A percentile compares a stretch with the other conserved stretches of the same genome.
Evolutionary conservation across 2,329 filamentous ascomycete species (phyloP).

Genomic region (Furcasterigmium furcatum): DNA sequence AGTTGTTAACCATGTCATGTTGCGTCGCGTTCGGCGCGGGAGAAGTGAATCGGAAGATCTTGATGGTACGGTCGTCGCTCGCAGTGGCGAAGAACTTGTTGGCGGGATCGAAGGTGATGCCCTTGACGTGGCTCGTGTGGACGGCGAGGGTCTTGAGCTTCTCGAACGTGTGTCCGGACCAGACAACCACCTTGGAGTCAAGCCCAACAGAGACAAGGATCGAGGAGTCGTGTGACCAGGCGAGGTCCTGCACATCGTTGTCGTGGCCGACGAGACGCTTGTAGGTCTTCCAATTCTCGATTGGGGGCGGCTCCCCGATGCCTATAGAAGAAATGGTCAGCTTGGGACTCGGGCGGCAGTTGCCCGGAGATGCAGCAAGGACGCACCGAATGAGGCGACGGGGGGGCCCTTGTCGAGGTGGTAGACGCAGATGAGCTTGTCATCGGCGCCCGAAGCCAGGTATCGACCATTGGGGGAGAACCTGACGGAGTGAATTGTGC

Average conservation of each 20-base stretch:
- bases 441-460: conserved; percentile 93
- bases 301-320: conserved; percentile 83
- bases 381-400: conserved; percentile 74
- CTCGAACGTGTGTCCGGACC: conserved; percentile 97
- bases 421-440: conserved; percentile 98
- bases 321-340: conserved; percentile 37
- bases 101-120: conserved; percentile 95
- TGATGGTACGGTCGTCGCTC: conserved; percentile 94
- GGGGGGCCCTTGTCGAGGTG: conserved; percentile 81
- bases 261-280: conserved; percentile 93
- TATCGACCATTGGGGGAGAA: conserved; percentile 96
- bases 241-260: conserved; percentile 96
- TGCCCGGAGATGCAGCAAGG: conserved; percentile 1
- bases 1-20: conserved; percentile 96
- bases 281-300: conserved; percentile 97
- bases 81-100: conserved; percentile 99
- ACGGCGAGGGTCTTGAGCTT: conserved; percentile 91
- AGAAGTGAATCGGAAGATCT: conserved; percentile 92
- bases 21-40: conserved; percentile 87
- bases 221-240: conserved; percentile 94
- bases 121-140: conserved; percentile 97
- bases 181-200: conserved; percentile 97
- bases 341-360: conserved; percentile 4
- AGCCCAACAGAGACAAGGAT: conserved; percentile 93
- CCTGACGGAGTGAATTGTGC: conserved; percentile 93